Percentiles rank a stretch among this genome's conserved stretches.
Evolutionary conservation across 2,329 filamentous ascomycete genomes (phyloP).

Genomic region (Penicillium olsonii): DNA sequence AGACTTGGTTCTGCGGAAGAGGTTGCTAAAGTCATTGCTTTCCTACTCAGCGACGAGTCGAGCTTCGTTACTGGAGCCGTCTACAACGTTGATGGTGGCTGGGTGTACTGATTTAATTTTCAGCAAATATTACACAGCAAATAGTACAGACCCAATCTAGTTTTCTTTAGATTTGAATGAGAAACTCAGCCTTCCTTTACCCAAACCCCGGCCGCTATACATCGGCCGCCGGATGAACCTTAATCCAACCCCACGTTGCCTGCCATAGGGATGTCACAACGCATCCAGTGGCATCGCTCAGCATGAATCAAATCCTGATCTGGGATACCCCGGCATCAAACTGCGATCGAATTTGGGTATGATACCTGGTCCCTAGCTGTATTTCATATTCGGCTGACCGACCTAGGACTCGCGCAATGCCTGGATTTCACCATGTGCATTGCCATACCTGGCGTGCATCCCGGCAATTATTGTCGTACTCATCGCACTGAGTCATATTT

Average conservation of each 20-base stretch:
- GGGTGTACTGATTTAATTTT: slow-evolving; percentile 13
- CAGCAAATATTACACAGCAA: no score
- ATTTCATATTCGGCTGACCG: slow-evolving; percentile 13
- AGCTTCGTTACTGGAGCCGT: slow-evolving; percentile 17
- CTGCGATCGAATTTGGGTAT: slow-evolving; percentile 25
- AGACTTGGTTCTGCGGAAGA: slow-evolving; percentile 15
- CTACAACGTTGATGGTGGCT: slow-evolving; percentile 19
- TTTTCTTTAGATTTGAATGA: no score
- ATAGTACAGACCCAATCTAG: no score
- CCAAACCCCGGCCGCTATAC: background rate
- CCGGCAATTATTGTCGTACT: slow-evolving; percentile 29
- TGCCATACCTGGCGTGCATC: slow-evolving; percentile 35
- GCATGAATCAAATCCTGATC: slow-evolving; percentile 19
- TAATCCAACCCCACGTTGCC: slow-evolving; percentile 7
- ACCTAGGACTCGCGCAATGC: slow-evolving; percentile 40
- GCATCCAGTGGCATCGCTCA: slow-evolving; percentile 4
- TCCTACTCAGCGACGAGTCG: slow-evolving; percentile 14
- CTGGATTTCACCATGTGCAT: slow-evolving; percentile 35
- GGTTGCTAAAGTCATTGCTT: slow-evolving; percentile 16
- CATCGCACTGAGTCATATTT: slow-evolving; percentile 31
- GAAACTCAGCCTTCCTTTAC: no score
- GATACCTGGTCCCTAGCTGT: slow-evolving; percentile 3
- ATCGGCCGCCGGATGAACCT: slow-evolving; percentile 8
- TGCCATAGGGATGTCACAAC: background rate
- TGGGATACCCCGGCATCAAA: background rate